These are phyloP conservation scores for Gorgonomyces haynaldii DNA, from an alignment of 192 early-diverging fungal species.

Conservation along the genomic window DNA sequence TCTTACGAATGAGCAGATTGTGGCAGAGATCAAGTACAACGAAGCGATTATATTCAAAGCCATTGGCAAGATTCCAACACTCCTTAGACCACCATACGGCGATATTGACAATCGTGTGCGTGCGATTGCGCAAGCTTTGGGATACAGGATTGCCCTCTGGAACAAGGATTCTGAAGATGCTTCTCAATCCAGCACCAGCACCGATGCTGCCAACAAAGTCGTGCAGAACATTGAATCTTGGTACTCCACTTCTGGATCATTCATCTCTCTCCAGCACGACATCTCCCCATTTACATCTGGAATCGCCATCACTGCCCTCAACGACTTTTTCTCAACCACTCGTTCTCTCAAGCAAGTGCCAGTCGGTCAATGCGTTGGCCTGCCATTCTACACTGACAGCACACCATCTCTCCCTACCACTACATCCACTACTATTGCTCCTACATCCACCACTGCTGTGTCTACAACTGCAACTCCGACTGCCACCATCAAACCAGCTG, in stretches of 20 bases:
- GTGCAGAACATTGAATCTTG: background rate
- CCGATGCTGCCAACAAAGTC: background rate
- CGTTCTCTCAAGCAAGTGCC: too few species aligned
- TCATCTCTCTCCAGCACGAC: constrained; percentile 3
- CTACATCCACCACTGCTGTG: too few species aligned
- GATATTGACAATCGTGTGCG: constrained; percentile 66
- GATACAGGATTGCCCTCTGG: constrained; percentile 11
- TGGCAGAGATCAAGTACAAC: constrained; percentile 61
- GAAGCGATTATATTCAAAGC: constrained; percentile 28
- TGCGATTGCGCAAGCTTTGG: constrained; percentile 45
- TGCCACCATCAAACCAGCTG: too few species aligned
- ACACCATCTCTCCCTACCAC: too few species aligned
- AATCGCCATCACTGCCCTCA: too few species aligned
- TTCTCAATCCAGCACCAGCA: background rate
- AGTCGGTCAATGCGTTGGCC: too few species aligned
- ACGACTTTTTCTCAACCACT: too few species aligned
- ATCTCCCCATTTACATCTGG: too few species aligned
- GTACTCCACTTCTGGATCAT: background rate
- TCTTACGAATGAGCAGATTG: constrained; percentile 51
- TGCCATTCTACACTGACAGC: too few species aligned
- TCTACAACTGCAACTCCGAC: too few species aligned
- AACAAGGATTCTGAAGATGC: constrained; percentile 8
- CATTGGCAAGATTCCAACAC: constrained; percentile 29
- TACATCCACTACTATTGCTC: too few species aligned
- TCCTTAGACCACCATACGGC: constrained; percentile 58